phyloP scores from a whole-genome alignment of 768 basidiomycete genomes.

The Rhizopogon vinicolor region DNA sequence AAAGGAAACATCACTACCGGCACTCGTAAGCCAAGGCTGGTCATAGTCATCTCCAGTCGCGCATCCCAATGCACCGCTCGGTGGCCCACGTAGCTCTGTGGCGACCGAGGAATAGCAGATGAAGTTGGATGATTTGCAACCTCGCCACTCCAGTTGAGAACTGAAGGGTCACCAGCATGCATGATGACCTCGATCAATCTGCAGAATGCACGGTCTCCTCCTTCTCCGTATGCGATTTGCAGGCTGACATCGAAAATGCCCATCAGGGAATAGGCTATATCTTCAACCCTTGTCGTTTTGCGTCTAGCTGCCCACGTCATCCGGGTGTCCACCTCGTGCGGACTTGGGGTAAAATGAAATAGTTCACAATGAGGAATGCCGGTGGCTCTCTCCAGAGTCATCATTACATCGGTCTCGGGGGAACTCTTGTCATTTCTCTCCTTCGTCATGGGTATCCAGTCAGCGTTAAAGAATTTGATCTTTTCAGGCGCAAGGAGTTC shows the following conservation, averaged over 20 bases:
- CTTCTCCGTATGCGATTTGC: slow-evolving; percentile 21
- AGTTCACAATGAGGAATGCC: slow-evolving; percentile 12
- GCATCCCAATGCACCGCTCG: no score
- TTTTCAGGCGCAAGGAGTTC: slow-evolving; percentile 6
- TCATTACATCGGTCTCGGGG: slow-evolving; percentile 3
- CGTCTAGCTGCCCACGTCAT: slow-evolving; percentile 21
- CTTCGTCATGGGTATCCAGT: slow-evolving; percentile 11
- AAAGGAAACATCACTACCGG: not conserved
- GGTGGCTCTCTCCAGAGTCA: slow-evolving; percentile 6
- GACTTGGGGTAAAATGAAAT: slow-evolving; percentile 6
- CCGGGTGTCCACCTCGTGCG: slow-evolving; percentile 11
- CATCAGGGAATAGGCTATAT: slow-evolving; percentile 19
- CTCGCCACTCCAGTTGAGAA: slow-evolving; percentile 3
- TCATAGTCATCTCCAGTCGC: not conserved
- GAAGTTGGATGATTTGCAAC: no score
- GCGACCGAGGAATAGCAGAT: no score
- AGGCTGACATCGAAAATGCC: slow-evolving; percentile 20
- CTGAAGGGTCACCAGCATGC: not conserved
- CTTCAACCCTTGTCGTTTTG: slow-evolving; percentile 19
- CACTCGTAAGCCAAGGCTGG: not conserved
- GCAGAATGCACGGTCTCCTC: slow-evolving; percentile 16
- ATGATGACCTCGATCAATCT: slow-evolving; percentile 9
- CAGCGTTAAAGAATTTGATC: slow-evolving; percentile 13
- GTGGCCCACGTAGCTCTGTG: no score
- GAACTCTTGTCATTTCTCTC: slow-evolving; percentile 10